Evolutionary conservation across 441 rosid species (phyloP).

Genomic region (Erodium moschatum): DNA sequence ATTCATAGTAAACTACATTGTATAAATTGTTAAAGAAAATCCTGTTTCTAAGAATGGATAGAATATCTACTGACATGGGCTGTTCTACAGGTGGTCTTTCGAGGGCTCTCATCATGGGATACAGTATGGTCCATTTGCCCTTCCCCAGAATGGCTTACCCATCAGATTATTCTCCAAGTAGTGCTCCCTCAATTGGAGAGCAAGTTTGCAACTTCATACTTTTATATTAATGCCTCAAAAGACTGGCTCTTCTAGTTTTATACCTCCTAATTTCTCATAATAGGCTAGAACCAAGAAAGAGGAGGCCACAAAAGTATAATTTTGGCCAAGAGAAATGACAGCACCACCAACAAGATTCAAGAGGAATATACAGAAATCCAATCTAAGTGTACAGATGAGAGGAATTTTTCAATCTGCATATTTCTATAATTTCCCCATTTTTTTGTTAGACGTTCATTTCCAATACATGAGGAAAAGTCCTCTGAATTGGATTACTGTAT

Average conservation of each 20-base stretch:
- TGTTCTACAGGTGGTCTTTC: constrained; percentile 53
- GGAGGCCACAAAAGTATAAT: too few relatives aligned
- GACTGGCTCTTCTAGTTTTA: too few relatives aligned
- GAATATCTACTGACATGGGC: constrained; percentile 26
- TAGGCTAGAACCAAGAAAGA: background rate
- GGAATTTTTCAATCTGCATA: too few relatives aligned
- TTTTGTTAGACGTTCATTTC: too few relatives aligned
- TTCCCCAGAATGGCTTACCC: constrained; percentile 89
- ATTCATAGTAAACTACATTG: background rate
- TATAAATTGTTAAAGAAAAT: constrained; percentile 10
- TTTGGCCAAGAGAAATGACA: background rate
- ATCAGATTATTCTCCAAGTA: constrained; percentile 44
- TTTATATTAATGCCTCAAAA: background rate
- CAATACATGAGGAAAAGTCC: too few relatives aligned
- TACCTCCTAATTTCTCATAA: too few relatives aligned
- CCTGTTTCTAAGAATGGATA: background rate
- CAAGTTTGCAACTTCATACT: background rate
- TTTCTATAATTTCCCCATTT: too few relatives aligned
- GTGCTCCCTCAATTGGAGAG: constrained; percentile 5
- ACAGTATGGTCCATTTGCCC: constrained; percentile 91
- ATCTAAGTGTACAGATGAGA: too few relatives aligned
- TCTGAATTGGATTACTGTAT: too few relatives aligned
- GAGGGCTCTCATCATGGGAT: constrained; percentile 59
- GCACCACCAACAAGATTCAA: background rate
- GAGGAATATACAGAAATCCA: too few relatives aligned